Base-by-base conservation (phyloP, 2,329 filamentous ascomycete species). In the Ilyonectria robusta region DNA sequence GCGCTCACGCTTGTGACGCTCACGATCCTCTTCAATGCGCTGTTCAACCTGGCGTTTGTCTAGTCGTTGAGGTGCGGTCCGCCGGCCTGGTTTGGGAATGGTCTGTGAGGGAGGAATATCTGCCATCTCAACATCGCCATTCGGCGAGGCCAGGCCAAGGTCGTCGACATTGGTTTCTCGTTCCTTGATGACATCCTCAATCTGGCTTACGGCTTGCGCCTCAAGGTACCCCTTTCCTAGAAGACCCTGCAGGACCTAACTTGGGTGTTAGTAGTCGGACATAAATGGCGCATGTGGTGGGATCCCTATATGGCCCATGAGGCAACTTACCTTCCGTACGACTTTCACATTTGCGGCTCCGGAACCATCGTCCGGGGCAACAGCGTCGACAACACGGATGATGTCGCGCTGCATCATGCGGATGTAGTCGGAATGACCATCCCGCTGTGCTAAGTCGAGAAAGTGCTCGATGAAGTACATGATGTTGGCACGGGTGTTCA, bases 391-490 rank as follows among this genome's bases (percentile, higher is more conserved):
- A 9, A 99, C 93, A 10, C 93, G 88, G 37, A 97, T 86, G 46
- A 99, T 97, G 78, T 99, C 96, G 53, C 95, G 88, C 81, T 97
- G 93, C 83, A 99, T 93, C 94, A 98, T 98, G 58, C 92, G 90
- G 31, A 98, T 91, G 78, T 97, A 99, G 69, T 94, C 91, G 59
- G 88, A 83, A 74, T 96, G 91, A 70, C 90, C 89, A 72, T 94
- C 93, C 72, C 91, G 92, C 69, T 89, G 87, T 23, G 94, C 93
- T 82, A 94, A 87, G 78, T 98, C 95, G 78, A 97, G 93, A 73
- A 99, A 93, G 74, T 95, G 93, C 78, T 98, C 95, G 77, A 99
- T 92, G 81, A 99, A 99, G 82, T 97, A 99, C 93, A 99, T 97
- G 80, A 99, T 98, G 79, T 99, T 99, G 66, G 96, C 97, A 67